Conservation (phyloP, 2,329 filamentous ascomycete genomes). For the Cylindrodendrum hubeiense region DNA sequence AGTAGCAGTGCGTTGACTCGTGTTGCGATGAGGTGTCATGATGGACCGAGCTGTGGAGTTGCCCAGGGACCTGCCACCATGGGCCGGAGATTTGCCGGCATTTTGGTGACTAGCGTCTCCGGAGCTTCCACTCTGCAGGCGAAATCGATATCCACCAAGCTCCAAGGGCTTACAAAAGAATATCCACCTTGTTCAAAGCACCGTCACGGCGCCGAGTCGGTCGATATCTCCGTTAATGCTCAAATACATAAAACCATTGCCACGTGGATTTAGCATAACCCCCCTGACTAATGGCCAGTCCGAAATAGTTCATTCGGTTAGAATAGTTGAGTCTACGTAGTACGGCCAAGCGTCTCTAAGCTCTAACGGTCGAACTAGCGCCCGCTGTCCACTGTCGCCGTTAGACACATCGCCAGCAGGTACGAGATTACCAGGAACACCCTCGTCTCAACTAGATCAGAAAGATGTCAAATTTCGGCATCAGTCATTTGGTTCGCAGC, state of each 20-base stretch:
- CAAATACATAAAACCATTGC: not conserved
- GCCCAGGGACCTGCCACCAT: not conserved
- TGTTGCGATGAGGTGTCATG: conserved; percentile 48
- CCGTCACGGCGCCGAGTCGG: not conserved
- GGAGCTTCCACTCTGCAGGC: conserved; percentile 10
- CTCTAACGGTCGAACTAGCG: not conserved
- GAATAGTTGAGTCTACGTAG: not conserved
- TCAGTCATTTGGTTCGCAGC: conserved; percentile 20
- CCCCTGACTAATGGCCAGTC: too few relatives aligned
- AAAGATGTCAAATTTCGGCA: conserved; percentile 18
- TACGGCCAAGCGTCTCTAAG: not conserved
- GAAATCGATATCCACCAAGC: conserved; percentile 2
- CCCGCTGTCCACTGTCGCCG: not conserved
- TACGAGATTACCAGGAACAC: conserved; percentile 32
- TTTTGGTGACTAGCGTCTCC: conserved; percentile 12
- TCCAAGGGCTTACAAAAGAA: conserved; percentile 13
- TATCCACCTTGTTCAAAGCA: not conserved
- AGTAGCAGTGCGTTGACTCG: conserved; percentile 32
- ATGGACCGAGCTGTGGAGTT: conserved; percentile 40
- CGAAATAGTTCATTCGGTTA: not conserved
- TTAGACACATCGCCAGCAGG: not conserved
- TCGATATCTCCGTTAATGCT: not conserved
- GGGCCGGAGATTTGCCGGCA: conserved; percentile 41
- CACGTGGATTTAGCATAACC: not conserved
- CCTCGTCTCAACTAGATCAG: conserved; percentile 23